Base-by-base conservation (phyloP, 2,329 filamentous ascomycete genomes). In the Penicillium sp. region DNA sequence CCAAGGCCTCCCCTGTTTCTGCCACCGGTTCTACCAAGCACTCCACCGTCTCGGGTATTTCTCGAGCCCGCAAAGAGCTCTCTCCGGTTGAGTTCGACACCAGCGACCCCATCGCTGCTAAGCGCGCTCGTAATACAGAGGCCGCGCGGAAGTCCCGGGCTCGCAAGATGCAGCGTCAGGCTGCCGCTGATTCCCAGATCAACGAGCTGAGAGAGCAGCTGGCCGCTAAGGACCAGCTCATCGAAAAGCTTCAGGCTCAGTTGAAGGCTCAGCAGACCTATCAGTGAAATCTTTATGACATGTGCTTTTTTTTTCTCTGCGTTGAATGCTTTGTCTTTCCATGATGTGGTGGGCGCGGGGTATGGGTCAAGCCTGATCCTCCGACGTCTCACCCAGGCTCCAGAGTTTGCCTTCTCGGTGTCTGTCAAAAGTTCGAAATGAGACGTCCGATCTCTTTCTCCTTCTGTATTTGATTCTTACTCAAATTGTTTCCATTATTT, bases 111-210 rank as follows among this genome's bases (percentile, higher is more conserved):
- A 71, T 88, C n/a, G 90, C 90, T 18, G 83, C 92, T 80, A 96
- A 96, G 85, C 89, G 93, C 71, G 92, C 91, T 46, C 88, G 91
- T 62, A 97, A 96, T 73, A 95, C 91, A 8, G 83, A 95, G 71
- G 93, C 93, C 16, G 93, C 93, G 65, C 90, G 93, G 61, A 96
- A 96, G 77, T 96, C 91, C 54, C 87, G 93, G 47, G 87, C 90
- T 67, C 87, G 90, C 61, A 96, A 96, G 78, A 85, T 89, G 52
- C 81, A 87, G 69, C 83, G 86, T 62, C 80, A 93, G 56, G 85
- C 89, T 51, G 83, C 85, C 52, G 79, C 96, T 42, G 88, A 95
- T 76, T 81, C 81, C 36, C 80, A 83, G 65, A 91, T 95, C 65
- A 80, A 78, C 16, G 85, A 88, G 68, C 76, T 93, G 26, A 80